phyloP scores from a whole-genome alignment of 257 asterid genomes.

The Verbascum thapsus region DNA sequence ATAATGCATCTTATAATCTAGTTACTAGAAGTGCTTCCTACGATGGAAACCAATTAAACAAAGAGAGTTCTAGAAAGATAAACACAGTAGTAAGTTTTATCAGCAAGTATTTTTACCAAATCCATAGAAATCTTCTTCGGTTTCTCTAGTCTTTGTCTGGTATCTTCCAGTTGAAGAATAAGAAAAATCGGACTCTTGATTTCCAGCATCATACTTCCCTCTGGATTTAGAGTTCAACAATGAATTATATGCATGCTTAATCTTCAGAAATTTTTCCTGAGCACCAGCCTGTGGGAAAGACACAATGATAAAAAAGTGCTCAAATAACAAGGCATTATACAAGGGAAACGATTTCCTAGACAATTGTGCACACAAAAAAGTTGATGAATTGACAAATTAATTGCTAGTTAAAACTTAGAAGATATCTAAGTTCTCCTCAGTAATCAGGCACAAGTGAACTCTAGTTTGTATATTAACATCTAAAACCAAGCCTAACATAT shows the following conservation, averaged over 20 bases:
- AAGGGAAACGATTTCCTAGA: slow-evolving; percentile 1
- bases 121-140: slow-evolving; percentile 87
- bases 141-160: slow-evolving; percentile 43
- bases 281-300: slow-evolving; percentile 60
- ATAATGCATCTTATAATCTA: slow-evolving; percentile 23
- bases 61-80: slow-evolving; percentile 5
- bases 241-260: slow-evolving; percentile 89
- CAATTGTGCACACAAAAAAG: slow-evolving; percentile 4
- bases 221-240: slow-evolving; percentile 68
- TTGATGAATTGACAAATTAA: too few species aligned
- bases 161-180: slow-evolving; percentile 51
- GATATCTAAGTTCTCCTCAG: not conserved
- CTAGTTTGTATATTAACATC: not conserved
- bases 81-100: slow-evolving; percentile 9
- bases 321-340: slow-evolving; percentile 1
- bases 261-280: slow-evolving; percentile 89
- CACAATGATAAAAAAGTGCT: slow-evolving; percentile 12
- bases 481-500: too few species aligned
- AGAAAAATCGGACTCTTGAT: slow-evolving; percentile 54
- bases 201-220: slow-evolving; percentile 53
- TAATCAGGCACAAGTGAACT: not conserved
- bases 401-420: too few species aligned
- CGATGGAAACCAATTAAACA: not conserved
- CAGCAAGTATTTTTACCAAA: slow-evolving; percentile 57
- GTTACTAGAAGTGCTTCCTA: slow-evolving; percentile 10